Percentiles rank a stretch among this genome's conserved stretches.
Conservation (phyloP, 805 yeast species). For the Cyberlindnera mississippiensis region DNA sequence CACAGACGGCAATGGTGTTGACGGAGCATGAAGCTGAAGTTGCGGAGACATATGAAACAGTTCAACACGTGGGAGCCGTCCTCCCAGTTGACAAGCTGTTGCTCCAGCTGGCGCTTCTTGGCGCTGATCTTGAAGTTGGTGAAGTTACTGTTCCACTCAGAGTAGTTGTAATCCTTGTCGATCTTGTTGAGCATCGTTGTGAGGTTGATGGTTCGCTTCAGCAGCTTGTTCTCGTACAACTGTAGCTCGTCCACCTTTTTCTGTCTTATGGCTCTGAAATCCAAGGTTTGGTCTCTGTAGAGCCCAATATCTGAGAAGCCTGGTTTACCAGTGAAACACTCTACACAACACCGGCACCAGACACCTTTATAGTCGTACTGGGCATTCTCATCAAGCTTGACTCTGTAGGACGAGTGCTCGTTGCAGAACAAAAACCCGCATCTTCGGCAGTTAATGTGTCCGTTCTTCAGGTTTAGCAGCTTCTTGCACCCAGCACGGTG, state of each 20-base stretch:
- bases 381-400: slow-evolving; percentile 47
- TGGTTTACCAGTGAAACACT: slow-evolving; percentile 54
- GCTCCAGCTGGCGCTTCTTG: slow-evolving; percentile 40
- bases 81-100: slow-evolving; percentile 61
- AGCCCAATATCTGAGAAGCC: slow-evolving; percentile 49
- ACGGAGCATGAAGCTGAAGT: slow-evolving; percentile 55
- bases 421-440: slow-evolving; percentile 75
- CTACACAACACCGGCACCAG: slow-evolving; percentile 70
- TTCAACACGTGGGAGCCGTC: slow-evolving; percentile 41
- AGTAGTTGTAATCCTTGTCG: slow-evolving; percentile 22
- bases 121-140: slow-evolving; percentile 24
- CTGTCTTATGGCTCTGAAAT: slow-evolving; percentile 41
- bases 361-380: slow-evolving; percentile 48
- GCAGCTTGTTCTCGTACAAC: slow-evolving; percentile 53
- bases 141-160: slow-evolving; percentile 23
- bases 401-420: slow-evolving; percentile 52
- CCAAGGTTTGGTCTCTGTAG: slow-evolving; percentile 39
- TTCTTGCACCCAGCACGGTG: slow-evolving; percentile 37
- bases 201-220: slow-evolving; percentile 53
- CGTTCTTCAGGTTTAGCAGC: slow-evolving; percentile 46
- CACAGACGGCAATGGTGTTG: slow-evolving; percentile 93
- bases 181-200: slow-evolving; percentile 28
- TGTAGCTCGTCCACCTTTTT: slow-evolving; percentile 43
- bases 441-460: slow-evolving; percentile 64
- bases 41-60: slow-evolving; percentile 62